These are phyloP conservation scores for Xylariaceae sp. DNA, from an alignment of 2,329 filamentous ascomycete genomes.

Conservation along the genomic window DNA sequence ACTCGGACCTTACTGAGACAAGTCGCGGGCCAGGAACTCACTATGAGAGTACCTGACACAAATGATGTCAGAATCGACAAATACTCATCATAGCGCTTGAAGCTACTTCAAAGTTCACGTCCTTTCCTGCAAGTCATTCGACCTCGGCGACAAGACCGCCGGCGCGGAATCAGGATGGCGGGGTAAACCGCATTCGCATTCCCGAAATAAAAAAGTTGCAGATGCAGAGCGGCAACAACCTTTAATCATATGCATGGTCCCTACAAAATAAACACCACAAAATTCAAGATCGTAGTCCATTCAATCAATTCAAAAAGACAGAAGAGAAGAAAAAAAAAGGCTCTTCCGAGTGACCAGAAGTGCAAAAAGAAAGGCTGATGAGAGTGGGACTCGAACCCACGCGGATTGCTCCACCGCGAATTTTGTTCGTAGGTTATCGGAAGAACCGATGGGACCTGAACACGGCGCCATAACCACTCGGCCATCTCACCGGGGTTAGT, in stretches of 20 bases:
- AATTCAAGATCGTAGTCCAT: too few relatives aligned
- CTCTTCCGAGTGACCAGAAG: neutral
- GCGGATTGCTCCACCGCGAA: conserved; percentile 36
- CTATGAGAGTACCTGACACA: too few relatives aligned
- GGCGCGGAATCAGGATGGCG: too few relatives aligned
- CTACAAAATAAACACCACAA: neutral
- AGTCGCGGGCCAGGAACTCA: neutral
- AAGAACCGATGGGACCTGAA: conserved; percentile 26
- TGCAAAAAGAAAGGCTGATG: conserved; percentile 24
- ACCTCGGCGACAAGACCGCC: too few relatives aligned
- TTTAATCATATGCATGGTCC: neutral
- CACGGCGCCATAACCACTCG: conserved; percentile 34
- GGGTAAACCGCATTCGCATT: neutral
- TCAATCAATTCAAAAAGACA: neutral
- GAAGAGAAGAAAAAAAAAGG: neutral
- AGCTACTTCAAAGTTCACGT: too few relatives aligned
- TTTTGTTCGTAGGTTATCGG: neutral
- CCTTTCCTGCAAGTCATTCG: too few relatives aligned
- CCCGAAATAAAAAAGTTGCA: neutral
- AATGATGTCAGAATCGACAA: neutral
- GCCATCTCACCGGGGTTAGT: conserved; percentile 27
- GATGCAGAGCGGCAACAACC: too few relatives aligned
- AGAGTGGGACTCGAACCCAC: conserved; percentile 40
- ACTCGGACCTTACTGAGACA: neutral
- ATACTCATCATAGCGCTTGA: neutral